These are phyloP conservation scores for Quercus bicolor DNA, from an alignment of 306 rosid species.

Conservation along the genomic window DNA sequence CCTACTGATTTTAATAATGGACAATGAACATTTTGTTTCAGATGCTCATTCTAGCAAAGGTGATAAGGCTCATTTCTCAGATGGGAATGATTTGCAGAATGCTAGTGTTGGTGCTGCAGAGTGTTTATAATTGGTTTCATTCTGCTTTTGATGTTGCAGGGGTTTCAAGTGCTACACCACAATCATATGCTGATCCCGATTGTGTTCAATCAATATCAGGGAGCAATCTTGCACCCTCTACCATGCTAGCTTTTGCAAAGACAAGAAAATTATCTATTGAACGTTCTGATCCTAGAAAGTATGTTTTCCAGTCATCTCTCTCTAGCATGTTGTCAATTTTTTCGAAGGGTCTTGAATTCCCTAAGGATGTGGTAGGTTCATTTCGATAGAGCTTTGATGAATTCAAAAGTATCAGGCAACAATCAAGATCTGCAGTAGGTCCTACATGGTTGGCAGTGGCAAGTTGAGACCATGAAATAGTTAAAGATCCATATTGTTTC, in stretches of 20 bases:
- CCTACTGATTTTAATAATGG: slow-evolving; percentile 21
- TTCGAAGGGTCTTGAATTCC: neutral
- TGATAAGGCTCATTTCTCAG: slow-evolving; percentile 37
- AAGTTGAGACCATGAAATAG: neutral
- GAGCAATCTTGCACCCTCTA: slow-evolving; percentile 45
- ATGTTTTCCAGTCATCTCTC: slow-evolving; percentile 17
- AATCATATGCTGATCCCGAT: slow-evolving; percentile 43
- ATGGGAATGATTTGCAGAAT: slow-evolving; percentile 35
- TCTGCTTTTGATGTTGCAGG: slow-evolving; percentile 44
- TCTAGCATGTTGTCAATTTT: neutral
- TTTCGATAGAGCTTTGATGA: neutral
- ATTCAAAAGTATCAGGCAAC: neutral
- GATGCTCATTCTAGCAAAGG: slow-evolving; percentile 54
- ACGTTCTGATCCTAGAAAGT: slow-evolving; percentile 60
- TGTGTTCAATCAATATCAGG: slow-evolving; percentile 45
- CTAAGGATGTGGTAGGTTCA: neutral
- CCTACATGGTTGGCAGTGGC: neutral
- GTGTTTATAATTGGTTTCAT: slow-evolving; percentile 29
- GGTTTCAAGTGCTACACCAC: slow-evolving; percentile 39
- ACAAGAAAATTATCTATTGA: slow-evolving; percentile 56
- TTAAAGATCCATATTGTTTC: neutral
- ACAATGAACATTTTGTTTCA: slow-evolving; percentile 32
- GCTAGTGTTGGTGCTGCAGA: slow-evolving; percentile 17
- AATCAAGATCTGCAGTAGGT: neutral
- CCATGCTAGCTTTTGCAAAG: slow-evolving; percentile 58